Percentiles rank a stretch among this genome's conserved stretches.
Conservation (phyloP, 2,329 filamentous ascomycete genomes). For the Pestalotiopsis sp. region DNA sequence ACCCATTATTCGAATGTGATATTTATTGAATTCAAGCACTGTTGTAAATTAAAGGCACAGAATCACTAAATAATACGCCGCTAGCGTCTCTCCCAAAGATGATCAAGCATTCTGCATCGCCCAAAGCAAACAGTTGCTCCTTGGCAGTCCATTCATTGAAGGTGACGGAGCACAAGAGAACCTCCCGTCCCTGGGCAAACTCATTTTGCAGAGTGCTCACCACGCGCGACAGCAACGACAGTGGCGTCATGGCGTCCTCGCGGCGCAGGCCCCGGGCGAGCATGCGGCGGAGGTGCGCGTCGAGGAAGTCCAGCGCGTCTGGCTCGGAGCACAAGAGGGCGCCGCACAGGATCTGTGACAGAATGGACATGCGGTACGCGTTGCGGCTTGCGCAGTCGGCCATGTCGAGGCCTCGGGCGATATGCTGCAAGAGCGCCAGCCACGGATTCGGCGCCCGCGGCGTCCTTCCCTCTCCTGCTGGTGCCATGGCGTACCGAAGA, state of each 20-base stretch:
- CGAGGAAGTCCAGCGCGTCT: not conserved
- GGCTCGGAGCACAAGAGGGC: not conserved
- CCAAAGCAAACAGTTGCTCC: not conserved
- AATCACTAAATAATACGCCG: not conserved
- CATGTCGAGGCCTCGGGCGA: not conserved
- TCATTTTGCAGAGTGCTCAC: not conserved
- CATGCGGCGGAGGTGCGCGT: not conserved
- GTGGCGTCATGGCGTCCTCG: not conserved
- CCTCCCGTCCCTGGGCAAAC: not conserved
- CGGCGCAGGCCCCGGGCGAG: not conserved
- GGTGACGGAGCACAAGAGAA: not conserved
- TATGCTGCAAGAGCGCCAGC: not conserved
- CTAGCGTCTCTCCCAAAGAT: not conserved
- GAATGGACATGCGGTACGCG: not conserved
- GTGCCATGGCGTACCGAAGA: not conserved
- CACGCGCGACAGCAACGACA: not conserved
- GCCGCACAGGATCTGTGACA: not conserved
- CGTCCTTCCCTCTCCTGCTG: not conserved
- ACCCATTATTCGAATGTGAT: not conserved
- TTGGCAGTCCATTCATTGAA: not conserved
- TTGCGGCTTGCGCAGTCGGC: not conserved
- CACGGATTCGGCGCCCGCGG: not conserved
- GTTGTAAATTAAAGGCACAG: not conserved
- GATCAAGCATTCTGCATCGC: not conserved
- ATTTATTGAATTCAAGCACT: not conserved